Evolutionary conservation across 148 eudicot species (phyloP).

Genomic region (Pharnaceum exiguum): DNA sequence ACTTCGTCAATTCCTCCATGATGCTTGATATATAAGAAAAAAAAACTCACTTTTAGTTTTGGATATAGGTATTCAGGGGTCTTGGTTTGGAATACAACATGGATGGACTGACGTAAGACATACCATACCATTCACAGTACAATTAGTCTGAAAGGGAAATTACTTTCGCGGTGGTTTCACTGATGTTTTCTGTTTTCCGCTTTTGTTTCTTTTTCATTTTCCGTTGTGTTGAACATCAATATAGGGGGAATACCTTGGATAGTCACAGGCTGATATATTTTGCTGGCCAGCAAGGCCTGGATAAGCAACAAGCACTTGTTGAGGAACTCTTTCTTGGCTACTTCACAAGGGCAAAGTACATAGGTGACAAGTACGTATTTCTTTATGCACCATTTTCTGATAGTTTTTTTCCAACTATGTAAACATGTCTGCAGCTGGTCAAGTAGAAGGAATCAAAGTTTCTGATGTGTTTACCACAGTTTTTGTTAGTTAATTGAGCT

Average conservation of each 20-base stretch:
- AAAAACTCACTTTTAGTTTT: not conserved
- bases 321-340: conserved; percentile 82
- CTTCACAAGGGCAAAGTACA: conserved; percentile 75
- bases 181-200: not conserved
- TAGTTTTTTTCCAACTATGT: not conserved
- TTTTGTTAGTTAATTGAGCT: not conserved
- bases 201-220: not conserved
- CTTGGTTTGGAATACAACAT: conserved; percentile 66
- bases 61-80: conserved; percentile 58
- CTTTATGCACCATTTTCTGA: conserved; percentile 3
- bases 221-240: not conserved
- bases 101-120: conserved; percentile 81
- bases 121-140: not conserved
- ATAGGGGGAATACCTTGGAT: conserved; percentile 79
- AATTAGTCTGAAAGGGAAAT: too few relatives aligned
- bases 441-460: not conserved
- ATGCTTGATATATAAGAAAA: too few relatives aligned
- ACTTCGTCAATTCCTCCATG: not conserved
- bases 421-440: not conserved
- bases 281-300: conserved; percentile 74
- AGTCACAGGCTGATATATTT: conserved; percentile 87
- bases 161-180: too few relatives aligned
- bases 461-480: not conserved
- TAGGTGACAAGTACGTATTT: conserved; percentile 67
- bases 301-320: conserved; percentile 72